phyloP scores from a whole-genome alignment of 495 filamentous ascomycete genomes.

The Neurospora tetraspora region DNA sequence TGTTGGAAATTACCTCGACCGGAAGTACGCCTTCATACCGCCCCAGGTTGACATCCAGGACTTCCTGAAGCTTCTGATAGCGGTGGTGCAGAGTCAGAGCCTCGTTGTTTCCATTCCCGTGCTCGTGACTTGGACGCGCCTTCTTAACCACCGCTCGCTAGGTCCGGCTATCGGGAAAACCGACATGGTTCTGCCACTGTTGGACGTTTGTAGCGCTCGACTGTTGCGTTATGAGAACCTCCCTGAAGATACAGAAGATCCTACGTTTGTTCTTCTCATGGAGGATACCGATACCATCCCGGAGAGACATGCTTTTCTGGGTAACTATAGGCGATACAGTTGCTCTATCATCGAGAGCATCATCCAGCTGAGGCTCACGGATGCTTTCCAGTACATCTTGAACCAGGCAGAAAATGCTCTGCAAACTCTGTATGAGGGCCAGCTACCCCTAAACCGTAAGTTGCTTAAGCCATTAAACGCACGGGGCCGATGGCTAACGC shows the following conservation, averaged over 20 bases:
- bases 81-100: slow-evolving; percentile 73
- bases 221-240: slow-evolving; percentile 78
- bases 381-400: slow-evolving; percentile 81
- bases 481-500: slow-evolving; percentile 20
- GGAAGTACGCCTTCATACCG: slow-evolving; percentile 53
- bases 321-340: slow-evolving; percentile 90
- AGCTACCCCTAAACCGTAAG: slow-evolving; percentile 59
- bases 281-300: slow-evolving; percentile 94
- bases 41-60: slow-evolving; percentile 50
- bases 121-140: slow-evolving; percentile 77
- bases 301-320: slow-evolving; percentile 92
- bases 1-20: slow-evolving; percentile 72
- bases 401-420: slow-evolving; percentile 62
- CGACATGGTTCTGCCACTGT: slow-evolving; percentile 58
- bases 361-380: slow-evolving; percentile 64
- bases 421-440: slow-evolving; percentile 61
- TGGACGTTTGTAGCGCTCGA: slow-evolving; percentile 69
- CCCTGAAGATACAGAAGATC: slow-evolving; percentile 68
- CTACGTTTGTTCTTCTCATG: slow-evolving; percentile 67
- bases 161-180: slow-evolving; percentile 54
- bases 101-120: slow-evolving; percentile 86
- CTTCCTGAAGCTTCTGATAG: slow-evolving; percentile 70
- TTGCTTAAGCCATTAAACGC: background rate
- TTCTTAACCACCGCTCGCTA: slow-evolving; percentile 58
- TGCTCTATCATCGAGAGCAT: slow-evolving; percentile 75